Conservation (phyloP, 106 monocot genomes). For the Posidonia australis region DNA sequence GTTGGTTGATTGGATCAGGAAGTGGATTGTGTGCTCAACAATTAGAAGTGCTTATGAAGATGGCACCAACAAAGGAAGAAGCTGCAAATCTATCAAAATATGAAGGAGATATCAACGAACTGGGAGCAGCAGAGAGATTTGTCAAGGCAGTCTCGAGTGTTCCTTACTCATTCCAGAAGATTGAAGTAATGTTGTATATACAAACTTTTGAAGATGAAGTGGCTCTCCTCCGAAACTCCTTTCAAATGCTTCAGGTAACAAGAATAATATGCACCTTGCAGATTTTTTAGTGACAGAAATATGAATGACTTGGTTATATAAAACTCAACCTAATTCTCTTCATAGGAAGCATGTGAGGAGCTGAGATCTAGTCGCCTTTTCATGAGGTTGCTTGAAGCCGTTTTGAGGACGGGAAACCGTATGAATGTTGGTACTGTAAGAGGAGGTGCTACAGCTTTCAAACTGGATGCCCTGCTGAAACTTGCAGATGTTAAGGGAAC, state of each 20-base stretch:
- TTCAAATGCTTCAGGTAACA: slow-evolving; percentile 55
- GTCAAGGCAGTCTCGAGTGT: slow-evolving; percentile 37
- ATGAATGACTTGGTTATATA: neutral
- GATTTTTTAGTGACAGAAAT: neutral
- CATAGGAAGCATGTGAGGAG: slow-evolving; percentile 84
- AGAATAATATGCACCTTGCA: neutral
- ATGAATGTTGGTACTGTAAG: slow-evolving; percentile 86
- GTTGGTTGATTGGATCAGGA: slow-evolving; percentile 27
- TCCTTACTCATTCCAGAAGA: slow-evolving; percentile 62
- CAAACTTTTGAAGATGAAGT: slow-evolving; percentile 91
- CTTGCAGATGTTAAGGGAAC: slow-evolving; percentile 85
- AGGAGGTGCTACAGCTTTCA: slow-evolving; percentile 94
- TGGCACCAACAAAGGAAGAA: slow-evolving; percentile 80
- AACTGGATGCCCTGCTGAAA: slow-evolving; percentile 82
- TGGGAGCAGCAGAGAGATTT: slow-evolving; percentile 58
- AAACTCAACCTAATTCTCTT: neutral
- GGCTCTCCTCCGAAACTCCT: slow-evolving; percentile 42
- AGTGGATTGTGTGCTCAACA: slow-evolving; percentile 58
- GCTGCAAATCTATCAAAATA: slow-evolving; percentile 42
- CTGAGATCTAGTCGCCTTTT: slow-evolving; percentile 80
- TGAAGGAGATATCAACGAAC: slow-evolving; percentile 32
- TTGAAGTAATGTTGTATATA: slow-evolving; percentile 61
- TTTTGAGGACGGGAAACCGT: slow-evolving; percentile 79
- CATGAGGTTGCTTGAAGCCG: slow-evolving; percentile 76
- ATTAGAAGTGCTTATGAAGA: slow-evolving; percentile 73